These are phyloP conservation scores for Chalaropsis thielavioides DNA, from an alignment of 2,329 filamentous ascomycete genomes.

Conservation along the genomic window DNA sequence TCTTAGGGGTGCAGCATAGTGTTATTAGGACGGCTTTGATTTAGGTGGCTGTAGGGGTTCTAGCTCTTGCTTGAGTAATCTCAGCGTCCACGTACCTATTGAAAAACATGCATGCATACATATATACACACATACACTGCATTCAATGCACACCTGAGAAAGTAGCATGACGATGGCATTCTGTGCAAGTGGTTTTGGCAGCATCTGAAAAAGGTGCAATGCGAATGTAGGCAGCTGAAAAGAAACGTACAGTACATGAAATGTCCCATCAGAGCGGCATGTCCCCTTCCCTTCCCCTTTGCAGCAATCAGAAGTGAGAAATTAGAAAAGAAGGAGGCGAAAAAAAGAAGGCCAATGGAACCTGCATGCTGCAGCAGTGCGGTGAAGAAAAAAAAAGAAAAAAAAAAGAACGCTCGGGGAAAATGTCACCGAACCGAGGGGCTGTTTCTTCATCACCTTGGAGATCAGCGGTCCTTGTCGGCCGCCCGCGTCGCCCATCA, in stretches of 20 bases:
- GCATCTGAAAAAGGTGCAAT: neutral
- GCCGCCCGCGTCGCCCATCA: neutral
- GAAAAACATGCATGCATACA: neutral
- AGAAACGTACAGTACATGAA: no score
- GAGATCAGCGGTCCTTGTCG: neutral
- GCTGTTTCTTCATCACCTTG: neutral
- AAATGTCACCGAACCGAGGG: no score
- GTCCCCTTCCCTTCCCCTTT: no score
- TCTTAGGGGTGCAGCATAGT: no score
- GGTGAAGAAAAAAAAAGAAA: neutral
- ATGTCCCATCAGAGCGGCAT: no score
- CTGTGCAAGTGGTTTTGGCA: neutral
- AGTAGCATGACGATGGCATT: neutral
- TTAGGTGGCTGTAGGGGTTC: no score
- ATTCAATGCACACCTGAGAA: neutral
- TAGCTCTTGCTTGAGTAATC: neutral
- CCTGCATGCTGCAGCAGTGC: no score
- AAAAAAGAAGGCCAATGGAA: neutral
- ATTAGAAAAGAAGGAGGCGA: no score
- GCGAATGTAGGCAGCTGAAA: no score
- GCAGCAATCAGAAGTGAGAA: no score
- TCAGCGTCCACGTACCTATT: neutral
- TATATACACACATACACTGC: neutral
- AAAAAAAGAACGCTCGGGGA: neutral
- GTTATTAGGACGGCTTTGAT: no score